phyloP scores from a whole-genome alignment of 768 basidiomycete genomes.

The Lactifluus rugatus region DNA sequence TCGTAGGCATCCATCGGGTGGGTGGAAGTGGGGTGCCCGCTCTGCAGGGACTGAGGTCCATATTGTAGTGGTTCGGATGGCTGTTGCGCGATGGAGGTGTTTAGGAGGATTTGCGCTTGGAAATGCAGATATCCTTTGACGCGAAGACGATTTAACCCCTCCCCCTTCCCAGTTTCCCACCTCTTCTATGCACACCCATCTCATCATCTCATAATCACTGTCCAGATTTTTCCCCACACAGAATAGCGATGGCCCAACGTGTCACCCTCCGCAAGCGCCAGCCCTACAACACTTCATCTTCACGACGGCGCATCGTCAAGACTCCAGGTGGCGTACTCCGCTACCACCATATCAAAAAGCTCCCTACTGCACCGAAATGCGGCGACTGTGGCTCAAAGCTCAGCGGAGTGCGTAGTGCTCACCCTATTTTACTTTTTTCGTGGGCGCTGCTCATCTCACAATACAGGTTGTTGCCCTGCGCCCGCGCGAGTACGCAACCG shows the following conservation, averaged over 20 bases:
- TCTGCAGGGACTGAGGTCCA: background rate
- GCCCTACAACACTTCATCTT: slow-evolving; percentile 96
- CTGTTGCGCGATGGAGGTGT: too few relatives aligned
- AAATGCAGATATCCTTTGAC: too few relatives aligned
- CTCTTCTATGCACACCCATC: too few relatives aligned
- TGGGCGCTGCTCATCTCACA: background rate
- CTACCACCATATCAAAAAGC: slow-evolving; percentile 97
- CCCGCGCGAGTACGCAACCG: slow-evolving; percentile 88
- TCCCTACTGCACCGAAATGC: slow-evolving; percentile 84
- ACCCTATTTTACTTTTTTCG: background rate
- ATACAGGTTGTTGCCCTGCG: slow-evolving; percentile 86
- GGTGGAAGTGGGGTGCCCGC: background rate
- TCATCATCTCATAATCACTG: too few relatives aligned
- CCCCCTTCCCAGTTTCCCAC: too few relatives aligned
- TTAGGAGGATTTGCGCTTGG: too few relatives aligned
- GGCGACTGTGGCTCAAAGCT: slow-evolving; percentile 96
- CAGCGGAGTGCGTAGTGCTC: slow-evolving; percentile 65
- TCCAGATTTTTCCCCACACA: background rate
- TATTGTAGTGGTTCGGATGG: background rate
- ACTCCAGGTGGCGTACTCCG: slow-evolving; percentile 98
- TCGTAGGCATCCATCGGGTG: background rate
- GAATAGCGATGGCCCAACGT: slow-evolving; percentile 82
- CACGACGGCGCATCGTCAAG: slow-evolving; percentile 90
- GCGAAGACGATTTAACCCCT: too few relatives aligned
- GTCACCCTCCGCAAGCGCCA: slow-evolving; percentile 98